These are phyloP conservation scores for Wickerhamomyces rabaulensis DNA, from an alignment of 805 yeast species.

Conservation along the genomic window DNA sequence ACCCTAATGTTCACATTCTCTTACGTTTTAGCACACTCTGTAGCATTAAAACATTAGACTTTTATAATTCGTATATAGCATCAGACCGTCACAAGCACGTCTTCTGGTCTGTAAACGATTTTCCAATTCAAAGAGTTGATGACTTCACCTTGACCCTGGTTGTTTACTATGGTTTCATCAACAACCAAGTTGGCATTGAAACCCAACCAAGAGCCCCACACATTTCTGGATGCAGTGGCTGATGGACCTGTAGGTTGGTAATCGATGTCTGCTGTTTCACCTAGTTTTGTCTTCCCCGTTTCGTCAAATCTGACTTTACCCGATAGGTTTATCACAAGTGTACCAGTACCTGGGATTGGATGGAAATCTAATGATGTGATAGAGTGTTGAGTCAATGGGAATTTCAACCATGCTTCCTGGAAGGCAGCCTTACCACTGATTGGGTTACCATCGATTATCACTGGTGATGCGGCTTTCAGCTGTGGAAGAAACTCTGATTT, in stretches of 20 bases:
- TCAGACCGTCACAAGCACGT: slow-evolving; percentile 29
- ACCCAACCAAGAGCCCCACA: slow-evolving; percentile 73
- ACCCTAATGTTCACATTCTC: not conserved
- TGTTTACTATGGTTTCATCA: slow-evolving; percentile 42
- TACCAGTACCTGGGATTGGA: slow-evolving; percentile 58
- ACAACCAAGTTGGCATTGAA: slow-evolving; percentile 53
- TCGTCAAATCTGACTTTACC: slow-evolving; percentile 73
- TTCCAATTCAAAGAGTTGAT: slow-evolving; percentile 63
- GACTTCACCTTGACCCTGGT: slow-evolving; percentile 36
- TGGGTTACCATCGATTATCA: slow-evolving; percentile 56
- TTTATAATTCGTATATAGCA: not conserved
- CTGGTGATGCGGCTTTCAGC: slow-evolving; percentile 44
- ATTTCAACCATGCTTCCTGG: slow-evolving; percentile 52
- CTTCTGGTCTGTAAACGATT: slow-evolving; percentile 58
- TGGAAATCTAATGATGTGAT: slow-evolving; percentile 64
- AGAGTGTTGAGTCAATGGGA: slow-evolving; percentile 57
- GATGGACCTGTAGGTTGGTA: slow-evolving; percentile 8
- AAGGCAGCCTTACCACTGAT: slow-evolving; percentile 45
- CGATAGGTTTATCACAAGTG: slow-evolving; percentile 43
- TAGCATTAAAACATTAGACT: not conserved
- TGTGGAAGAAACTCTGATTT: slow-evolving; percentile 34
- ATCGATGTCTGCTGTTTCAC: slow-evolving; percentile 55
- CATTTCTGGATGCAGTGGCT: slow-evolving; percentile 31
- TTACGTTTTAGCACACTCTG: not conserved
- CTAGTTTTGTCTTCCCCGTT: slow-evolving; percentile 60